phyloP scores from a whole-genome alignment of 257 asterid species.

The Solanum chaucha region DNA sequence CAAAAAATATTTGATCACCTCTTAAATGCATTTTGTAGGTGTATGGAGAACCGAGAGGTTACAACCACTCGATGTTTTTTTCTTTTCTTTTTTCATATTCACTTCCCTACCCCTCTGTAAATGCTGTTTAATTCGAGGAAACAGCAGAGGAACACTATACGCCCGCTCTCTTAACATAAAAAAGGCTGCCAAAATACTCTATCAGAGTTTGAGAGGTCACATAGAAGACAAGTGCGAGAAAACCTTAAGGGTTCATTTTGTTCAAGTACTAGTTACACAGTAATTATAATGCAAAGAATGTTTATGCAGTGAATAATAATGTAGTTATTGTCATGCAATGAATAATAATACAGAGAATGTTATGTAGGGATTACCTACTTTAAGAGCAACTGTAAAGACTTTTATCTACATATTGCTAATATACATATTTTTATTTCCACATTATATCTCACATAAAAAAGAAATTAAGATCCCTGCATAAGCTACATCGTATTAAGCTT shows the following conservation, averaged over 20 bases:
- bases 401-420: background rate
- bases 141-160: background rate
- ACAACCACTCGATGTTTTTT: background rate
- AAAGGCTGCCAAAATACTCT: background rate
- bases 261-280: background rate
- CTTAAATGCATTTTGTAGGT: too few species aligned
- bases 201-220: background rate
- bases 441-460: background rate
- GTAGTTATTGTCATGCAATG: background rate
- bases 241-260: background rate
- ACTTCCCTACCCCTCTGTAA: background rate
- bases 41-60: too few species aligned
- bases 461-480: background rate
- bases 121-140: background rate
- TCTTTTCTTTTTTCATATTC: background rate
- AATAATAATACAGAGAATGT: background rate
- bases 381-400: background rate
- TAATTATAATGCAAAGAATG: background rate
- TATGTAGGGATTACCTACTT: background rate
- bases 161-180: background rate
- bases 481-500: background rate
- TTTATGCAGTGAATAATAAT: background rate
- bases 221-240: background rate
- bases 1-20: too few species aligned
- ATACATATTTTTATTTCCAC: background rate